phyloP scores from a whole-genome alignment of 495 filamentous ascomycete species.

The Tetracladium setigerum region DNA sequence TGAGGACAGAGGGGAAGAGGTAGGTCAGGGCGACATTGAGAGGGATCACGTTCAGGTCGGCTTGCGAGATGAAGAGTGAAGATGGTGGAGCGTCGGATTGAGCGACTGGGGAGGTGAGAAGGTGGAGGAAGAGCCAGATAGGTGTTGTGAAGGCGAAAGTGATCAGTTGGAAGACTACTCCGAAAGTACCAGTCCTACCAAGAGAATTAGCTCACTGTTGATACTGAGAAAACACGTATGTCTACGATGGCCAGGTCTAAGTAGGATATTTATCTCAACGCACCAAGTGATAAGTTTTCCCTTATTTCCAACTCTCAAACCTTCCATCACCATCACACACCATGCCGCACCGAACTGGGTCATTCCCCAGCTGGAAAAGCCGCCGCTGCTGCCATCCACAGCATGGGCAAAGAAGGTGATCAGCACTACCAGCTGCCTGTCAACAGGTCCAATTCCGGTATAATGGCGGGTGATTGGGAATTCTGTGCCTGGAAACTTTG shows the following conservation, averaged over 20 bases:
- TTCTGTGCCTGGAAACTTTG: constrained; percentile 31
- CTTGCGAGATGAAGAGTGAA: constrained; percentile 36
- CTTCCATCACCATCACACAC: constrained; percentile 48
- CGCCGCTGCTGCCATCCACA: constrained; percentile 41
- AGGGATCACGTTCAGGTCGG: constrained; percentile 40
- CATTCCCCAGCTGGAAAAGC: constrained; percentile 41
- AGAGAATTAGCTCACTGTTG: neutral
- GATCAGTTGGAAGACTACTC: constrained; percentile 44
- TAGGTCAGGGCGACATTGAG: constrained; percentile 40
- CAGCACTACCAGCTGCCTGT: constrained; percentile 38
- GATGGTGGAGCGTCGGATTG: constrained; percentile 28
- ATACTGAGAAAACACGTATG: neutral
- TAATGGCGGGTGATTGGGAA: constrained; percentile 33
- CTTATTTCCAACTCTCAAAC: constrained; percentile 45
- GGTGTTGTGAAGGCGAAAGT: constrained; percentile 48
- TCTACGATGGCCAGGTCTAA: too few relatives aligned
- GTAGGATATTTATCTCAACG: constrained; percentile 16
- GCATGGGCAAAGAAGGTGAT: constrained; percentile 48
- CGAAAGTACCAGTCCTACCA: constrained; percentile 39
- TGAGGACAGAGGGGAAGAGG: constrained; percentile 41
- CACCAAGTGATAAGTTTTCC: constrained; percentile 46
- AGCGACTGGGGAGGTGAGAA: constrained; percentile 45
- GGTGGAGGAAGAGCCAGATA: constrained; percentile 41
- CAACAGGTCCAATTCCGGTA: constrained; percentile 42
- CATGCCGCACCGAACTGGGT: constrained; percentile 49